These are phyloP conservation scores for Solanum raphanifolium DNA, from an alignment of 257 asterid genomes.

Conservation along the genomic window DNA sequence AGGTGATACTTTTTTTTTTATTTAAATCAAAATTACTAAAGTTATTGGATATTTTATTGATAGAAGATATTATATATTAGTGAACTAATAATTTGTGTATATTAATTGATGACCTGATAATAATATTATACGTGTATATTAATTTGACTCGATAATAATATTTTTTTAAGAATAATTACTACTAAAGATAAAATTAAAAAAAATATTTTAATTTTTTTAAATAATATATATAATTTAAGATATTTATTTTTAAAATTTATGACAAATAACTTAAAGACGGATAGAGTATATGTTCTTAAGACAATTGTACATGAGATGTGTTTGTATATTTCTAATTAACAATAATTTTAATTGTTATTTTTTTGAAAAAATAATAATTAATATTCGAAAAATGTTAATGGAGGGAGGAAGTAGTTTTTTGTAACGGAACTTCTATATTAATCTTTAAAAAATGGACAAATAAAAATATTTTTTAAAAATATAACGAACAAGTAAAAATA, in stretches of 20 bases:
- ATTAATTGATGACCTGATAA: not conserved
- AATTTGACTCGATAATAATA: too few species aligned
- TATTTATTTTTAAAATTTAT: too few species aligned
- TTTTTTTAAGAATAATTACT: too few species aligned
- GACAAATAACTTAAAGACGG: not conserved
- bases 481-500: not conserved
- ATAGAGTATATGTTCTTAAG: too few species aligned
- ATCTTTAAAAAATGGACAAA: too few species aligned
- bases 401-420: not conserved
- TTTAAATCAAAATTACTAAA: not conserved
- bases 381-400: not conserved
- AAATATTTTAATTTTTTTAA: too few species aligned
- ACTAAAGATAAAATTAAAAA: too few species aligned
- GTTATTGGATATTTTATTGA: not conserved
- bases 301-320: not conserved
- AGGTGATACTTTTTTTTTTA: not conserved
- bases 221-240: too few species aligned
- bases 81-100: not conserved
- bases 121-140: too few species aligned
- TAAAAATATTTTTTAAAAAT: too few species aligned
- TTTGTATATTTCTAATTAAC: not conserved
- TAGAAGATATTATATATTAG: not conserved
- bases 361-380: not conserved
- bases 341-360: not conserved
- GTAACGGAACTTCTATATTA: too few species aligned